A percentile compares a stretch with the other conserved stretches of the same genome.
phyloP scores from a whole-genome alignment of 2,329 filamentous ascomycete species.

The Fonsecaea pedrosoi region DNA sequence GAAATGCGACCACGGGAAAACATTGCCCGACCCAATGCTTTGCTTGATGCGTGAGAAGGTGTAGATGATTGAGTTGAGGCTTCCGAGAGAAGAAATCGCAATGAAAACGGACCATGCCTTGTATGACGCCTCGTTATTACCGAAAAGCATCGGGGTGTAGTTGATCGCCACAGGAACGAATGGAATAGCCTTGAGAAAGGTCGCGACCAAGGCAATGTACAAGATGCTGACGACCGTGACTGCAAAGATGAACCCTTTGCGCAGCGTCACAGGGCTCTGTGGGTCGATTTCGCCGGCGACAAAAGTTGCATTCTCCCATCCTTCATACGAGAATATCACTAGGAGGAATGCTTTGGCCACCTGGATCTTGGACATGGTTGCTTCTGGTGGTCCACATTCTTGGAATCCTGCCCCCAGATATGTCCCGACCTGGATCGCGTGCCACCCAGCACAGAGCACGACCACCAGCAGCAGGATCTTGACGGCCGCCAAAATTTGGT shows the following conservation, averaged over 20 bases:
- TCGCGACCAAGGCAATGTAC: slow-evolving; percentile 5
- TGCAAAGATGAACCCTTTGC: slow-evolving; percentile 9
- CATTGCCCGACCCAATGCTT: slow-evolving; percentile 8
- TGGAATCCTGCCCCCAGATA: slow-evolving; percentile 1
- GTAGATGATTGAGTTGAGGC: slow-evolving; percentile 13
- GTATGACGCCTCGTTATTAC: slow-evolving; percentile 6
- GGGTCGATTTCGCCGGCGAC: slow-evolving; percentile 9
- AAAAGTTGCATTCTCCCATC: slow-evolving; percentile 12
- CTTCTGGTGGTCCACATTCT: slow-evolving; percentile 2
- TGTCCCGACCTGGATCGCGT: slow-evolving; percentile 1
- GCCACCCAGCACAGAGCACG: slow-evolving; percentile 8
- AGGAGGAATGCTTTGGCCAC: slow-evolving; percentile 11
- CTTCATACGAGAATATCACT: slow-evolving; percentile 12
- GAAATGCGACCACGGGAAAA: slow-evolving; percentile 7
- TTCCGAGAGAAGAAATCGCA: slow-evolving; percentile 7
- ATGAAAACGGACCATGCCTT: slow-evolving; percentile 12
- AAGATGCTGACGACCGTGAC: slow-evolving; percentile 8
- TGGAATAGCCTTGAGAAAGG: slow-evolving; percentile 3
- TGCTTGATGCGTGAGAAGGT: slow-evolving; percentile 14
- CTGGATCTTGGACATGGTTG: slow-evolving; percentile 2
- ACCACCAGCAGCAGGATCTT: slow-evolving; percentile 2
- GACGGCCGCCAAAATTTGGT: slow-evolving; percentile 1
- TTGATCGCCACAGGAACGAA: slow-evolving; percentile 9
- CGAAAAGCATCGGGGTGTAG: slow-evolving; percentile 1
- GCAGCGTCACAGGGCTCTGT: slow-evolving; percentile 11